Evolutionary conservation across 1,139 yeast species (phyloP), one percentile per base, ranked within the genome.

Genomic region (Zygoascus meyerae): DNA sequence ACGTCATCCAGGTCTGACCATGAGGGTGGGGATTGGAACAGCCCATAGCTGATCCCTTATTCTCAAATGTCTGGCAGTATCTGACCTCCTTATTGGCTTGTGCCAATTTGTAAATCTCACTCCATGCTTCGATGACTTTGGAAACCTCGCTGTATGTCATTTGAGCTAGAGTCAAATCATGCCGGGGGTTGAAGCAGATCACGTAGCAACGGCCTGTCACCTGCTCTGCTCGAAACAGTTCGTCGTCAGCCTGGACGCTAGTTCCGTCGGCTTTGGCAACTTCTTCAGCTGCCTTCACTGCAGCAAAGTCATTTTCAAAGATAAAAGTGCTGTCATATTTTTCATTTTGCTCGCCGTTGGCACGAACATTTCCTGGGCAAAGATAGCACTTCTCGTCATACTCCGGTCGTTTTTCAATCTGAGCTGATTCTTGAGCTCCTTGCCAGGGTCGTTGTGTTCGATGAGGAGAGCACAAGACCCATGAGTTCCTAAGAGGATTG

Each of bases 11-110:
- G 8, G 85, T 87, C 66, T 83, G 92, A 18, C 74, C 72, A 52
- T 83, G 92, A 11, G 90, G 90, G 62, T 83, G 92, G 2, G 89
- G 85, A 59, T 83, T 83, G 2, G 89, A 81, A 59, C 90, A 83
- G 34, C 92, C 90, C 92, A 83, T 83, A 6, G 86, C 85, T 44
- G 79, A 71, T 28, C 92, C 92, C 66, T 83, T 83, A 63, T 83
- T 83, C 60, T 83, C 92, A 60, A 83, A 83, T 40, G 83, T 81
- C 66, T 83, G 90, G 52, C 83, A 68, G 64, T 83, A 83, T 33
- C 52, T 54, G 26, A 83, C 78, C 28, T 75, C 75, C 3, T 63
- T 62, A 30, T 70, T 71, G 4, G 59, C 61, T 8, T 54, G 47
- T 0, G 78, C 71, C 47, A 73, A 74, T 33, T 69, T 60, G 62